Evolutionary conservation across 768 basidiomycete species (phyloP).

Genomic region (Kwoniella heveanensis): DNA sequence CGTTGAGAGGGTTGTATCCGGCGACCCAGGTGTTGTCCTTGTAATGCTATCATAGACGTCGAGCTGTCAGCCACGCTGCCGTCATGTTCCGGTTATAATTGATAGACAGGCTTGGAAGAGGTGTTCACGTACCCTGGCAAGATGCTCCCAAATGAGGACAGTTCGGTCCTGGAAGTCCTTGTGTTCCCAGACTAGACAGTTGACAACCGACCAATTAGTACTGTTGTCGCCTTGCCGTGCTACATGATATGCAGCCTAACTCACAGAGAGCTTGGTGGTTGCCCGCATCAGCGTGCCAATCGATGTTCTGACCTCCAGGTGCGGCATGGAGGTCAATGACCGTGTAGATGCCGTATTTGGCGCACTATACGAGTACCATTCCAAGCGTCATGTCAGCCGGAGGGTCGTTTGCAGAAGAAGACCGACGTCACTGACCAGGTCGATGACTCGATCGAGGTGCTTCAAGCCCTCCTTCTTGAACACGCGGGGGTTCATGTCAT

Average conservation of each 20-base stretch:
- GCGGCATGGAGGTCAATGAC: conserved; percentile 75
- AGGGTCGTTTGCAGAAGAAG: neutral
- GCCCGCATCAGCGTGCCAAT: conserved; percentile 70
- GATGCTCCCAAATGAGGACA: conserved; percentile 74
- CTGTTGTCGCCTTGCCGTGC: too few species aligned
- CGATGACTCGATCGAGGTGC: conserved; percentile 79
- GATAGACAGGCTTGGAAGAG: neutral
- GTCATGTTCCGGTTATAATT: neutral
- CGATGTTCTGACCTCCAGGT: conserved; percentile 59
- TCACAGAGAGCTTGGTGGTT: conserved; percentile 33
- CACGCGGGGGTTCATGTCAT: conserved; percentile 77
- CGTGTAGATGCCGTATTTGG: conserved; percentile 70
- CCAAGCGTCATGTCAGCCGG: neutral
- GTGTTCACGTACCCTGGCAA: conserved; percentile 59
- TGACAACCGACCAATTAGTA: neutral
- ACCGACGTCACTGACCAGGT: conserved; percentile 55
- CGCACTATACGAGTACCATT: conserved; percentile 58
- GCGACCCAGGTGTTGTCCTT: conserved; percentile 77
- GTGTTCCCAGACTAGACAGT: conserved; percentile 68
- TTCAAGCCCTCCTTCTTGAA: conserved; percentile 74
- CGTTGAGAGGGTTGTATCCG: conserved; percentile 82
- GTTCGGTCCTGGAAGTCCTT: conserved; percentile 79
- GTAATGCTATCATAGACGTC: conserved; percentile 60
- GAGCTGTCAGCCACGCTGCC: neutral
- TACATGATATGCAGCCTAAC: conserved; percentile 5